Percentiles rank a stretch among this genome's conserved stretches.
Conservation (phyloP, 805 yeast genomes). For the Maudiozyma barnettii region DNA sequence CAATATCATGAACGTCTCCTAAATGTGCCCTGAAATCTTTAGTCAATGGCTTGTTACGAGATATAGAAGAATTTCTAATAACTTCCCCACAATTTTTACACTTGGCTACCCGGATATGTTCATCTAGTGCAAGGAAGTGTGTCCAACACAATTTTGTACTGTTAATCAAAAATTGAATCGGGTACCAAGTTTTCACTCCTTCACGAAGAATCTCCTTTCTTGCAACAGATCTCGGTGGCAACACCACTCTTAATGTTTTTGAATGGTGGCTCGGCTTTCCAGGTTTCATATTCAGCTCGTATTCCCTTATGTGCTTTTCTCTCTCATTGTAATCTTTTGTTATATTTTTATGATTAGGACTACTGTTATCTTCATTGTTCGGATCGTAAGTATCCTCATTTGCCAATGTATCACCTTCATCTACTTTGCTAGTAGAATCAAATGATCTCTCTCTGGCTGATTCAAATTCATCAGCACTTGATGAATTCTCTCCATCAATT, state of each 20-base stretch:
- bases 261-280: neutral
- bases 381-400: too few species aligned
- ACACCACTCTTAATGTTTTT: neutral
- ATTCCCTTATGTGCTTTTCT: neutral
- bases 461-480: too few species aligned
- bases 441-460: neutral
- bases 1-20: slow-evolving; percentile 4
- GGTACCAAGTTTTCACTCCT: slow-evolving; percentile 6
- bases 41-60: neutral
- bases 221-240: neutral
- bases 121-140: slow-evolving; percentile 8
- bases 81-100: slow-evolving; percentile 10
- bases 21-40: slow-evolving; percentile 6
- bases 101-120: slow-evolving; percentile 1
- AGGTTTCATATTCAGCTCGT: neutral
- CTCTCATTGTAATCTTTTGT: too few species aligned
- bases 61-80: neutral
- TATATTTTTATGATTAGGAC: too few species aligned
- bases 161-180: slow-evolving; percentile 5
- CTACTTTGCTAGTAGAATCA: neutral
- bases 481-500: too few species aligned
- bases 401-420: too few species aligned
- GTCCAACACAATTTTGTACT: slow-evolving; percentile 7
- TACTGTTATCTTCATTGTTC: too few species aligned
- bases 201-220: slow-evolving; percentile 4